Base-by-base conservation (phyloP, 805 yeast species). In the Lachancea lanzarotensis region DNA sequence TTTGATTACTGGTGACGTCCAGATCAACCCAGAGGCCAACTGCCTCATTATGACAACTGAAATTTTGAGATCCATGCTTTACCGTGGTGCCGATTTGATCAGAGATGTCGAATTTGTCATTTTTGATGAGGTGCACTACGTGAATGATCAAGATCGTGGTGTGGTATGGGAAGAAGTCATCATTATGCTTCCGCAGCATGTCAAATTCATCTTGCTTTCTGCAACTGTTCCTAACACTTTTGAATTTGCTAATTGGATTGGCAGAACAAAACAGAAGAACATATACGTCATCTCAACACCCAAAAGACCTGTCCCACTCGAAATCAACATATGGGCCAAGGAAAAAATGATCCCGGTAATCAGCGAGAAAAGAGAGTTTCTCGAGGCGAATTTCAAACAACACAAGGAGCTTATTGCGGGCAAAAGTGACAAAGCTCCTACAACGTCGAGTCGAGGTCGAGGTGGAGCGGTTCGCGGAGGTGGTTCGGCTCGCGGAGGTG, bases 101-200 rank as follows among this genome's bases (percentile, higher is more conserved):
- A 75, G 98, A 63, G 98, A 93, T 66, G 97, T 93, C 18, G 98
- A 91, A 59, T 93, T 90, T 71, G 96, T 93, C 22, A 89, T 93
- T 34, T 93, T 93, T 62, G 98, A 93, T 68, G 98, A 93, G 62
- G 98, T 93, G 1, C 98, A 93, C 66, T 93, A 93, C 61, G 96
- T 93, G 50, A 93, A 93, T 63, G 98, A 93, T 68, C 82, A 87
- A 46, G 96, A 88, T 57, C 80, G 98, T 65, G 98, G 98, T 59
- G 98, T 93, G 12, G 98, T 93, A 3, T 93, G 98, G 98, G 98
- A 93, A 69, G 98, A 93, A 67, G 97, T 93, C 18, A 93, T 93
- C 49, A 93, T 93, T 54, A 88, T 93, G 95, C 71, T 93, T 29
- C 98, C 98, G 0, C 96, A 90, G 52, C 97, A 93, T 60, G 93